Conservation (phyloP, 2,329 filamentous ascomycete species). For the Colletotrichum sp. region DNA sequence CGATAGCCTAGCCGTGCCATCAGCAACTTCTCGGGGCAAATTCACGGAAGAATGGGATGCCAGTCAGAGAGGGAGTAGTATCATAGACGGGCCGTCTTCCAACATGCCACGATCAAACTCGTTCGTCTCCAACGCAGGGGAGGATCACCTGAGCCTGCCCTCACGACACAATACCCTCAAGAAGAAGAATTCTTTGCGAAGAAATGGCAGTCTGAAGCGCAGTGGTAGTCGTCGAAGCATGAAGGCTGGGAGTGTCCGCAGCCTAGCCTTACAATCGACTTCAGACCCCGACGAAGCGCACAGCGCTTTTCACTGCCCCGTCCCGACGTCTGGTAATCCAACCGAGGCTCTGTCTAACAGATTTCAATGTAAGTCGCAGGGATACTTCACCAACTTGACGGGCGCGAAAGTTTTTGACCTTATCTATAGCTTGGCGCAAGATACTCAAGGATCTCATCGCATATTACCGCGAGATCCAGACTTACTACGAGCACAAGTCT, state of each 20-base stretch:
- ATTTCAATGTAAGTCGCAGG: slow-evolving; percentile 75
- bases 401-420: background rate
- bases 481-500: slow-evolving; percentile 83
- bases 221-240: slow-evolving; percentile 82
- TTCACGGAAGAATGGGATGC: slow-evolving; percentile 78
- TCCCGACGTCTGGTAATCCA: slow-evolving; percentile 85
- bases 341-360: slow-evolving; percentile 86
- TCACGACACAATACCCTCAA: slow-evolving; percentile 75
- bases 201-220: slow-evolving; percentile 76
- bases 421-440: slow-evolving; percentile 81
- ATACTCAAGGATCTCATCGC: slow-evolving; percentile 91
- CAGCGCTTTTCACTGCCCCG: slow-evolving; percentile 87
- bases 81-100: slow-evolving; percentile 54
- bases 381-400: too few species aligned
- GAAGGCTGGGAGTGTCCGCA: slow-evolving; percentile 85
- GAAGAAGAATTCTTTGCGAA: slow-evolving; percentile 83
- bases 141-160: slow-evolving; percentile 44
- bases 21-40: slow-evolving; percentile 42
- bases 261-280: slow-evolving; percentile 74
- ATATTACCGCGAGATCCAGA: slow-evolving; percentile 92
- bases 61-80: slow-evolving; percentile 69
- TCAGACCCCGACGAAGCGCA: slow-evolving; percentile 73
- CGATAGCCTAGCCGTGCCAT: background rate
- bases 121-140: slow-evolving; percentile 55
- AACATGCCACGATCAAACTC: slow-evolving; percentile 67